Evolutionary conservation across 2,329 filamentous ascomycete species (phyloP).

Genomic region (Cucurbitaria berberidis): DNA sequence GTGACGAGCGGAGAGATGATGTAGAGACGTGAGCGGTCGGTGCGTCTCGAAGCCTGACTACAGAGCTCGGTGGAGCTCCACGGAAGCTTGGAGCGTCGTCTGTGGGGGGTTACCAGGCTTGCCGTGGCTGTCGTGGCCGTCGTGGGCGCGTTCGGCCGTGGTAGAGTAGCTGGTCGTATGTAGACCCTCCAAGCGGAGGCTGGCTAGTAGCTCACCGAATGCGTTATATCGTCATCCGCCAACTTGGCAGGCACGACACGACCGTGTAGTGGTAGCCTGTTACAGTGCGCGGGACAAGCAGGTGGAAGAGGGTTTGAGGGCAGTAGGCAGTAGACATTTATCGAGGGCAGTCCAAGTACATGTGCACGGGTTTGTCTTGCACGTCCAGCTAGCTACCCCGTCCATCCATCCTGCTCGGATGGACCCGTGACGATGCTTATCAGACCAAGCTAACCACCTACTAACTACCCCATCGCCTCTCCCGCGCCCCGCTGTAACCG

Average conservation of each 20-base stretch:
- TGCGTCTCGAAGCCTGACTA: background rate
- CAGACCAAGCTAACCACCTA: constrained; percentile 9
- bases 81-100: background rate
- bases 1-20: constrained; percentile 30
- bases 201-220: constrained; percentile 22
- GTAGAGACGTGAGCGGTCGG: constrained; percentile 6
- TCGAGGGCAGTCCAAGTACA: background rate
- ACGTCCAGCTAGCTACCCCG: constrained; percentile 19
- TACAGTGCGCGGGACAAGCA: too few species aligned
- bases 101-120: too few species aligned
- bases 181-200: constrained; percentile 1
- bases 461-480: background rate
- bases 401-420: constrained; percentile 3
- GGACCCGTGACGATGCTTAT: constrained; percentile 13
- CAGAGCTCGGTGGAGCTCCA: constrained; percentile 8
- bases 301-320: too few species aligned
- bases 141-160: constrained; percentile 6
- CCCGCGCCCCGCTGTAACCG: background rate
- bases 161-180: background rate
- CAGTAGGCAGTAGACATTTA: background rate
- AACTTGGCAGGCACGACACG: constrained; percentile 32
- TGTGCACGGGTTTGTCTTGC: constrained; percentile 1
- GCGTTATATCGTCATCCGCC: constrained; percentile 29
- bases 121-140: background rate
- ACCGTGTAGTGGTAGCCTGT: constrained; percentile 14